A percentile compares a stretch with the other conserved stretches of the same genome.
These are phyloP conservation scores for Cordyceps militaris DNA, from an alignment of 2,329 filamentous ascomycete genomes.

Conservation along the genomic window DNA sequence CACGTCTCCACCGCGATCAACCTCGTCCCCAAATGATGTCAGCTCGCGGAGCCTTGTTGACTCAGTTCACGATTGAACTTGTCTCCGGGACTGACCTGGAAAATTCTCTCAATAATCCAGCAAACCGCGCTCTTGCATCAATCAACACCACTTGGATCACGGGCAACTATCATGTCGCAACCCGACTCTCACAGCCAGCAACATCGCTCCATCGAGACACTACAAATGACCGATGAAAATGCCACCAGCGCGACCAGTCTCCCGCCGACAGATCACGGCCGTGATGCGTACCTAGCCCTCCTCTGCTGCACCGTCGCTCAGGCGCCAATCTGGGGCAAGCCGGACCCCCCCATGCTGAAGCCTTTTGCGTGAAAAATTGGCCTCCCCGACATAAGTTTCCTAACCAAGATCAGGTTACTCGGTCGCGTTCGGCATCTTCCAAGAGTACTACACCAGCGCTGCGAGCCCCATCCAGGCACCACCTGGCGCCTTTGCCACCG, in stretches of 20 bases:
- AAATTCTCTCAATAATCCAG: neutral
- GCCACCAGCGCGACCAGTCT: conserved; percentile 9
- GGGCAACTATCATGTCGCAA: neutral
- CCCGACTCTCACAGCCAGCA: neutral
- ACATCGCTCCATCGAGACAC: conserved; percentile 2
- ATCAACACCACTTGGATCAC: neutral
- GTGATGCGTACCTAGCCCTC: conserved; percentile 23
- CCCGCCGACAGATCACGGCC: conserved; percentile 25
- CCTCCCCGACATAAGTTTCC: neutral
- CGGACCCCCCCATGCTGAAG: neutral
- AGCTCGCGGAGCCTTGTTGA: conserved; percentile 4
- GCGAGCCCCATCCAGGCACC: conserved; percentile 48
- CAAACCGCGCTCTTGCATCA: neutral
- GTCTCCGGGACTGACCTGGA: neutral
- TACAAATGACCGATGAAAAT: conserved; percentile 4
- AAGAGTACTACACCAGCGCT: conserved; percentile 52
- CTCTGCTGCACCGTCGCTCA: conserved; percentile 26
- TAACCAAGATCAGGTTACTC: conserved; percentile 21
- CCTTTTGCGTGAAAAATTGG: neutral
- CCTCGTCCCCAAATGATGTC: neutral
- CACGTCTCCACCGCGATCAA: neutral
- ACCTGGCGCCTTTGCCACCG: conserved; percentile 20
- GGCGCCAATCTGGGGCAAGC: conserved; percentile 27
- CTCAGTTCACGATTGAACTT: neutral
- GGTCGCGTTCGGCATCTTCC: conserved; percentile 57